Conservation (phyloP, 495 filamentous ascomycete genomes). For the Aspergillus nanangensis region DNA sequence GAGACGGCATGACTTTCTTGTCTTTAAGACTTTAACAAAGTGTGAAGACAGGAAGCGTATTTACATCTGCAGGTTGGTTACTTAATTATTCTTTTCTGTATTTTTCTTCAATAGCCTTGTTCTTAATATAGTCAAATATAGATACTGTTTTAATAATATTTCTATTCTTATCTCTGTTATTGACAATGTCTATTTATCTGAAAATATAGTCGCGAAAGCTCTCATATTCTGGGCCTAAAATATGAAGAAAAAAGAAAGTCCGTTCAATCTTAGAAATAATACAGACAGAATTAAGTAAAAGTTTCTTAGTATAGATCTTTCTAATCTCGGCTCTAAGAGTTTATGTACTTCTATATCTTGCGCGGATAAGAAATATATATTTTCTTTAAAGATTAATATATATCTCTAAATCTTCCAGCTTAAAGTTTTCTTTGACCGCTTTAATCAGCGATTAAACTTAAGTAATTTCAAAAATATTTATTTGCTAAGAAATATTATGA, state of each 20-base stretch:
- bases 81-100: background rate
- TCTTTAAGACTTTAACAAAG: background rate
- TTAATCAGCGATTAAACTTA: background rate
- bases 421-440: background rate
- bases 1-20: background rate
- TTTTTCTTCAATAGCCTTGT: background rate
- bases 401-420: background rate
- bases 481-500: background rate
- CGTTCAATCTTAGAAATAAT: background rate
- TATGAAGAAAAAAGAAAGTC: background rate
- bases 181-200: background rate
- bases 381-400: background rate
- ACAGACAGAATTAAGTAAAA: background rate
- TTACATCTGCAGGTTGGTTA: background rate
- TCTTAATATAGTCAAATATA: background rate
- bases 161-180: background rate
- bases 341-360: background rate
- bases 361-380: background rate
- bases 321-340: background rate
- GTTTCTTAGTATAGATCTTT: background rate
- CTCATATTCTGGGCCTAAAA: background rate
- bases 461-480: background rate
- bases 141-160: background rate
- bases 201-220: background rate
- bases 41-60: background rate